Evolutionary conservation across 352 stramenopile species (phyloP), one percentile per base, ranked within the genome.

Genomic region (Pythium sukuiense): DNA sequence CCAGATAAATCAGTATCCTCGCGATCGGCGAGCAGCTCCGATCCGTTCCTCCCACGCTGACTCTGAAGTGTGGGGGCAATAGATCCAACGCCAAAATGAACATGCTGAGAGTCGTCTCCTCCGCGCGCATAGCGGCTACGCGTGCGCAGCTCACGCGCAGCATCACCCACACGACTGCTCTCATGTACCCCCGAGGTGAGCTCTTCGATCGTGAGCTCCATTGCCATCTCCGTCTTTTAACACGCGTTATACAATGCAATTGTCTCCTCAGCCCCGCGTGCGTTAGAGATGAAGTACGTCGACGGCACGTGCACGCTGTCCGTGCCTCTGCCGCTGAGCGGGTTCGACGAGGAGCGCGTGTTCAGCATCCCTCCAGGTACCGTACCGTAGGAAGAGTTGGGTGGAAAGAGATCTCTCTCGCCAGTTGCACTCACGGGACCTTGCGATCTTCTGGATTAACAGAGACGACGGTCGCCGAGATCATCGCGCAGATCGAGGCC

Each of bases 201-300:
- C 53, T 16, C 11, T 1, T 48, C 24, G 20, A 24, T 24, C 20
- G 66, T 72, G 43, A 32, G 65, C 24, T 16, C 49, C 32, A 2
- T 18, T 11, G 16, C 24, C 27, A 29, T 43, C 12, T 43, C 35
- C 12, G 35, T 43, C 35, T 43, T 16, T 43, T 43, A 12, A 43
- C 35, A 43, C 37, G 26, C 60, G 16, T 35, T 35, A 11, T 60
- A 14, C 27, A 16, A 18, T 45, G 13, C n/a, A 18, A 49, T 49
- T 24, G 20, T 24, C 39, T 32, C 8, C 2, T 53, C 45, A 73
- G 67, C 43, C 18, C 61, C 56, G 8, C 61, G 67, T 11, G 80
- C 83, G 13, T 74, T 94, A 9, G 86, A 92, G 70, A 81, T 94
- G 54, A 90, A 89, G 71, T 94, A 94, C 55, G 78, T 83, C 59